Base-by-base conservation (phyloP, 257 asterid genomes). In the Cruciata laevipes region DNA sequence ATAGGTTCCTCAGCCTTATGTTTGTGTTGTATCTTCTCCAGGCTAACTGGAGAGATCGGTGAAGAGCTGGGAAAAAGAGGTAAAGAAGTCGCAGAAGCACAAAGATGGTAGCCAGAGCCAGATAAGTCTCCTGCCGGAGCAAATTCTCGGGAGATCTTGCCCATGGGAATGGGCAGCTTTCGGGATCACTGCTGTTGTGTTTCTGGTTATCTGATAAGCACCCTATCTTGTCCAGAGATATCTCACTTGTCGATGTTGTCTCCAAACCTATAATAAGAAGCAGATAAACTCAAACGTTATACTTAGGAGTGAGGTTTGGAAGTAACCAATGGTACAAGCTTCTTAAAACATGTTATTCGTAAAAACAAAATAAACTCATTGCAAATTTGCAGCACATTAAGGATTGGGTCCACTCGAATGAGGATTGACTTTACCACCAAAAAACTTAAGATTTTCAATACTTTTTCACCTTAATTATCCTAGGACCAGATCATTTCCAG, bases 151-250 rank as follows among this genome's bases (percentile, higher is more conserved):
- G 93, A 68, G 95, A 89, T 75, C 82, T 79, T 30, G 95, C 92
- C 95, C 93, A 87, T 6, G 88, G 79, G 69, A 89, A 89, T 42
- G 96, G 96, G 59, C 95, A 89, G 72, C 73, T 80, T 78, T 87
- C 90, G 58, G 60, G 77, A 71, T 73, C 73, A 64, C 49, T 68
- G 24, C 55, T 75, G 67, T 69, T 65, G 38, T 64, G 75, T 40
- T 77, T 73, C 17, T 47, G 78, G 27, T 74, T 78, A 68, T 79
- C 72, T 65, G 77, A 69, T 12, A 84, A 74, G 65, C 82, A 85
- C 63, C 77, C 75, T 20, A 71, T 75, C 81, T 78, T 75, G 63
- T 79, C 85, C 61, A 76, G 61, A 42, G 69, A 74, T 62, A 63
- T 73, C 59, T 70, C 80, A 61, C 83, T 75, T 67, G 75, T 71